These are phyloP conservation scores for Calonectria hongkongensis DNA, from an alignment of 2,329 filamentous ascomycete species.

Conservation along the genomic window DNA sequence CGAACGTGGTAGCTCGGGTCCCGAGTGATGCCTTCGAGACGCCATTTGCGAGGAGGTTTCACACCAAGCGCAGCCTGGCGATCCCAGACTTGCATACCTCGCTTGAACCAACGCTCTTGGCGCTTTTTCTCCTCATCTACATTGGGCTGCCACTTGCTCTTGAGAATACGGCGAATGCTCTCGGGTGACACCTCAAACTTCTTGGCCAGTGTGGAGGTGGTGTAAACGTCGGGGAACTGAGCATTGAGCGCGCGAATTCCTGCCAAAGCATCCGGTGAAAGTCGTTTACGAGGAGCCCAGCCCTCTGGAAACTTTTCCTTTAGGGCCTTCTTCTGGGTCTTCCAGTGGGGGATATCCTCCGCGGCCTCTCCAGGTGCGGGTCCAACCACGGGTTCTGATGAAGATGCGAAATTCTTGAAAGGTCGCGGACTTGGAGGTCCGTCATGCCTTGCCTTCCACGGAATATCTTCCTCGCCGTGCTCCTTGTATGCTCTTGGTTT, in stretches of 20 bases:
- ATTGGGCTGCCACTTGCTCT: slow-evolving; percentile 82
- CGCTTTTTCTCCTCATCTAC: slow-evolving; percentile 75
- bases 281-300: slow-evolving; percentile 88
- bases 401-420: background rate
- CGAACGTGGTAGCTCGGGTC: slow-evolving; percentile 65
- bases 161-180: slow-evolving; percentile 89
- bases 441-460: slow-evolving; percentile 15
- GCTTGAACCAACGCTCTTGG: slow-evolving; percentile 76
- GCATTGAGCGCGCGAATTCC: slow-evolving; percentile 89
- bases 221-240: slow-evolving; percentile 85
- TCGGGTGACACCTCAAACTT: slow-evolving; percentile 93
- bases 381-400: slow-evolving; percentile 39
- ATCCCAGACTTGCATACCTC: slow-evolving; percentile 77
- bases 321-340: slow-evolving; percentile 83
- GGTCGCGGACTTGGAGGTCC: background rate
- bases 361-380: slow-evolving; percentile 42
- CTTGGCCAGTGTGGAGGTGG: slow-evolving; percentile 81
- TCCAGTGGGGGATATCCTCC: slow-evolving; percentile 75
- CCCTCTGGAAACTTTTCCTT: slow-evolving; percentile 86
- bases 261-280: slow-evolving; percentile 94
- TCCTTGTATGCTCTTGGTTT: slow-evolving; percentile 6
- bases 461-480: background rate
- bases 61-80: slow-evolving; percentile 75
- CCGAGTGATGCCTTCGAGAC: slow-evolving; percentile 70
- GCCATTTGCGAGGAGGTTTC: slow-evolving; percentile 78